phyloP scores from a whole-genome alignment of 1,284 basidiomycete species.

The Sporisorium sorghi region DNA sequence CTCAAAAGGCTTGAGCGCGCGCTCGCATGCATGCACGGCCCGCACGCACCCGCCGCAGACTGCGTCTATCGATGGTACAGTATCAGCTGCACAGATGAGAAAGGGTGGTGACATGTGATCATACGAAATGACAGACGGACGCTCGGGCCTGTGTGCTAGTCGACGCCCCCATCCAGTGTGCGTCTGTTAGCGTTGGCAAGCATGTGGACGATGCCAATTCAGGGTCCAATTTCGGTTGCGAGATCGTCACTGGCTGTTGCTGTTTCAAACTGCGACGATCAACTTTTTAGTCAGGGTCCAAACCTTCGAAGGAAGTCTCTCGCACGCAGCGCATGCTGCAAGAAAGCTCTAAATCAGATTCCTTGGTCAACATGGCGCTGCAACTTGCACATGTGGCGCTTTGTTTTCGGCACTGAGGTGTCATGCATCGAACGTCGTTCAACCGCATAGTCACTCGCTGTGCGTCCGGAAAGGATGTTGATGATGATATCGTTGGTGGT shows the following conservation, averaged over 20 bases:
- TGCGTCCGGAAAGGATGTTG: no score
- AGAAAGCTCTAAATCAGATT: constrained; percentile 4
- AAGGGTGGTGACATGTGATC: not conserved
- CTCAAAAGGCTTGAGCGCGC: no score
- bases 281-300: constrained; percentile 4
- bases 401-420: not conserved
- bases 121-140: not conserved
- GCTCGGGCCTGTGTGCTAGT: not conserved
- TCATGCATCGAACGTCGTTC: not conserved
- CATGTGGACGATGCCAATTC: not conserved
- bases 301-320: not conserved
- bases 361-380: not conserved
- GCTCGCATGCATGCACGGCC: not conserved
- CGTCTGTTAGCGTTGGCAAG: not conserved
- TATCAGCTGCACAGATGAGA: not conserved
- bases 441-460: not conserved
- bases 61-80: no score
- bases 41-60: no score
- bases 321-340: not conserved
- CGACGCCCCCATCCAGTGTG: not conserved
- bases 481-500: not conserved
- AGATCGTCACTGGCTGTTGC: not conserved
- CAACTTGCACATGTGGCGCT: not conserved
- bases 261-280: constrained; percentile 2
- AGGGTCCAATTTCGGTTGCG: constrained; percentile 5